A percentile compares a stretch with the other conserved stretches of the same genome.
These are phyloP conservation scores for Melanogaster broomeanus DNA, from an alignment of 768 basidiomycete genomes.

Conservation along the genomic window DNA sequence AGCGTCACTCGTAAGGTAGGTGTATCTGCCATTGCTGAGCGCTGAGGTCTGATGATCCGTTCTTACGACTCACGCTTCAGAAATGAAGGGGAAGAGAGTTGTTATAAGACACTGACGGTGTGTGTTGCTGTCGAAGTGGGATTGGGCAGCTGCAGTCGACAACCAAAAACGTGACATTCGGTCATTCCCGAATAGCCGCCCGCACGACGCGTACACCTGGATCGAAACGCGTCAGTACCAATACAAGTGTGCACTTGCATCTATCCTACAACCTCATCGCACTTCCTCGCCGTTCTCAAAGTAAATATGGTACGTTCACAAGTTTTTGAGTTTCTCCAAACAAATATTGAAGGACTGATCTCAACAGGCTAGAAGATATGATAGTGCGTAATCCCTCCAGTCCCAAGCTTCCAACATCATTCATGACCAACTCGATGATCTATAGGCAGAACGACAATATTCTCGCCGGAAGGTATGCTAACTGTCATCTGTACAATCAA, in stretches of 20 bases:
- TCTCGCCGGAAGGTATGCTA: slow-evolving; percentile 90
- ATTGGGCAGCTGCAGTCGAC: too few species aligned
- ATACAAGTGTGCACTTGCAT: too few species aligned
- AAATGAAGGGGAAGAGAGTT: too few species aligned
- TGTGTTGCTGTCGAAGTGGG: too few species aligned
- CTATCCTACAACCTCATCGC: neutral
- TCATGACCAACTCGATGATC: slow-evolving; percentile 24
- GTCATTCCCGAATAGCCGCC: slow-evolving; percentile 17
- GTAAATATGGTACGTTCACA: slow-evolving; percentile 48
- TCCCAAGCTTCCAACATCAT: slow-evolving; percentile 4
- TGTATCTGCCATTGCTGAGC: slow-evolving; percentile 44
- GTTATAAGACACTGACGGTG: too few species aligned
- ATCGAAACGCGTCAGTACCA: slow-evolving; percentile 26
- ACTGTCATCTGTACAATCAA: slow-evolving; percentile 3
- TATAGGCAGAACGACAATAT: slow-evolving; percentile 93
- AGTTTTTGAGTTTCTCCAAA: neutral
- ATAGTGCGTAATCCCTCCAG: slow-evolving; percentile 63
- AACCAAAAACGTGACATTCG: too few species aligned
- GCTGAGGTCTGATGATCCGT: too few species aligned
- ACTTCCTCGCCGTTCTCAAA: slow-evolving; percentile 11
- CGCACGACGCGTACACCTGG: slow-evolving; percentile 23
- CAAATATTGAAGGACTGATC: neutral
- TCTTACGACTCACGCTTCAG: too few species aligned
- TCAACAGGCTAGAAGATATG: slow-evolving; percentile 85
- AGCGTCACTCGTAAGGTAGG: slow-evolving; percentile 78